phyloP scores from a whole-genome alignment of 225 moss, liverwort and hornwort species.

The Bryoerythrophyllum caledonicum region DNA sequence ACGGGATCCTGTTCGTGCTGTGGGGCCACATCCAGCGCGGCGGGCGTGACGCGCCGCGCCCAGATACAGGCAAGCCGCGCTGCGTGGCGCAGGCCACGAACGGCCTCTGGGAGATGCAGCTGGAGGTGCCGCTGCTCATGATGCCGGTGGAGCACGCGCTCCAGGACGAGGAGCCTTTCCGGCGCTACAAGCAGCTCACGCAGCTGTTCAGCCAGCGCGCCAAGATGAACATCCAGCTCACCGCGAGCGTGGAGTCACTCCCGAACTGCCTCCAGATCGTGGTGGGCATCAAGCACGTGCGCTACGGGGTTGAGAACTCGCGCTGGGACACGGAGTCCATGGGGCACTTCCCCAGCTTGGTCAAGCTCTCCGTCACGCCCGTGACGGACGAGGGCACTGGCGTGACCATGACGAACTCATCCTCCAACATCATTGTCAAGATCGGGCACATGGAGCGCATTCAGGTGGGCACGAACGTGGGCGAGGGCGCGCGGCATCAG shows the following conservation, averaged over 20 bases:
- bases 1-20: constrained; percentile 41
- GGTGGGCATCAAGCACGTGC: constrained; percentile 57
- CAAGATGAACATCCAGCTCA: constrained; percentile 54
- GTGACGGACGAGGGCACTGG: constrained; percentile 47
- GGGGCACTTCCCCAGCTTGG: constrained; percentile 50
- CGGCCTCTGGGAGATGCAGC: constrained; percentile 56
- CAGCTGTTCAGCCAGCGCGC: constrained; percentile 51
- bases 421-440: constrained; percentile 41
- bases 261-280: constrained; percentile 46
- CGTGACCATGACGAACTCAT: constrained; percentile 55
- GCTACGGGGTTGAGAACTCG: constrained; percentile 53
- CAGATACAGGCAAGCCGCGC: constrained; percentile 27
- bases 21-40: constrained; percentile 60
- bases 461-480: constrained; percentile 26
- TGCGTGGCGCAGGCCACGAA: constrained; percentile 48
- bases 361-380: constrained; percentile 47
- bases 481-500: constrained; percentile 30
- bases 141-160: constrained; percentile 58
- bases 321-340: constrained; percentile 41
- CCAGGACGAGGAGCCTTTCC: constrained; percentile 40
- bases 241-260: constrained; percentile 40
- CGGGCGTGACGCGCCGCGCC: constrained; percentile 38
- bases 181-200: constrained; percentile 59
- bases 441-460: constrained; percentile 45
- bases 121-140: constrained; percentile 52